A percentile compares a stretch with the other conserved stretches of the same genome.
phyloP scores from a whole-genome alignment of 805 yeast species.

The Ogataea glucozyma region DNA sequence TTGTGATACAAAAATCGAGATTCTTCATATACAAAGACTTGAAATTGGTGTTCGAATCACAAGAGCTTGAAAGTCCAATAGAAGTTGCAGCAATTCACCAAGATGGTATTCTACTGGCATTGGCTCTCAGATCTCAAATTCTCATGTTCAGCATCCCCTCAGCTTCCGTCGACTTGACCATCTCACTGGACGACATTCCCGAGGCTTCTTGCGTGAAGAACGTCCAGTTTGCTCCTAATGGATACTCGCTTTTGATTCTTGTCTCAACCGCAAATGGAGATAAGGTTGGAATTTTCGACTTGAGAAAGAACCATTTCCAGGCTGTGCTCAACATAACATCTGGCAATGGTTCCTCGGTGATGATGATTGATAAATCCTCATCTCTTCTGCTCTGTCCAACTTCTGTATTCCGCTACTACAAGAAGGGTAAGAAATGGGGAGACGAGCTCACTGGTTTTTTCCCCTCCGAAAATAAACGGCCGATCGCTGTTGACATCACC shows the following conservation, averaged over 20 bases:
- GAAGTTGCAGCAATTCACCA: conserved; percentile 33
- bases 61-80: conserved; percentile 8
- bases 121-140: conserved; percentile 38
- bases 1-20: conserved; percentile 17
- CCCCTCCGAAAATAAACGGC: not conserved
- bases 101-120: conserved; percentile 40
- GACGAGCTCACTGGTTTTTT: conserved; percentile 4
- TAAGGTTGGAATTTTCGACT: conserved; percentile 24
- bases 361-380: conserved; percentile 23
- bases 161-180: conserved; percentile 38
- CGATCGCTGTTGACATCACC: not conserved
- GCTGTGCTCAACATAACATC: conserved; percentile 3
- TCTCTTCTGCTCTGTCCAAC: conserved; percentile 17
- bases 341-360: not conserved
- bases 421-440: conserved; percentile 27
- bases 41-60: conserved; percentile 9
- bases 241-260: conserved; percentile 51
- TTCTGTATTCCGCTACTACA: conserved; percentile 20
- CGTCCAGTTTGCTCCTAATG: conserved; percentile 60
- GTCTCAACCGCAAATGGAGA: conserved; percentile 12
- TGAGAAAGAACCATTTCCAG: conserved; percentile 24
- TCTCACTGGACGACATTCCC: conserved; percentile 20
- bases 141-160: conserved; percentile 42
- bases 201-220: conserved; percentile 27
- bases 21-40: conserved; percentile 13